A percentile compares a stretch with the other conserved stretches of the same genome.
Evolutionary conservation across 2,329 filamentous ascomycete species (phyloP).

Genomic region (Neonectria punicea): DNA sequence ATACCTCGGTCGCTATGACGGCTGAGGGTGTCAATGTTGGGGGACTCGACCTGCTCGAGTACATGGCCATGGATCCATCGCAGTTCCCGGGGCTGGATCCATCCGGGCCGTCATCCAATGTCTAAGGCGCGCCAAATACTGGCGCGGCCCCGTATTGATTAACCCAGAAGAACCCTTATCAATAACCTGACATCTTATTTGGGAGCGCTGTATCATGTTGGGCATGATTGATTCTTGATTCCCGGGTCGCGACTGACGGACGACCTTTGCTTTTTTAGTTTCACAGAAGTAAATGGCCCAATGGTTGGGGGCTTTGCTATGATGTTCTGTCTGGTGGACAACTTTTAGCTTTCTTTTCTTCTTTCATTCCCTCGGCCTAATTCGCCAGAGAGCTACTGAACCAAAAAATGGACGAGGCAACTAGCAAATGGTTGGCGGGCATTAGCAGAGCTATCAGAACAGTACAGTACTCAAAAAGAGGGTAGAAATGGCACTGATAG

Average conservation of each 20-base stretch:
- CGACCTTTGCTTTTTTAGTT: neutral
- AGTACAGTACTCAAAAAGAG: constrained; percentile 4
- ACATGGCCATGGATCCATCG: constrained; percentile 70
- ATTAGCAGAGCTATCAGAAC: constrained; percentile 1
- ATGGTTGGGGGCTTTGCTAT: neutral
- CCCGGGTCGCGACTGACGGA: neutral
- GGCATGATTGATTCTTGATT: constrained; percentile 9
- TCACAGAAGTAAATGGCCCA: neutral
- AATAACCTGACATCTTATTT: neutral
- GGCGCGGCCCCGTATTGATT: too few species aligned
- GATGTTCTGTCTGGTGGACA: neutral
- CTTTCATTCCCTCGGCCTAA: neutral
- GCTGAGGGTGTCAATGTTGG: constrained; percentile 75
- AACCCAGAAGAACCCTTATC: neutral
- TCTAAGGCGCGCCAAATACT: neutral
- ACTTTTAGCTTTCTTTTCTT: neutral
- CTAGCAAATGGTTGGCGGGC: neutral
- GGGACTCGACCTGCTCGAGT: constrained; percentile 73
- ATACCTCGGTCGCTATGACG: constrained; percentile 71
- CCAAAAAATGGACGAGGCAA: neutral
- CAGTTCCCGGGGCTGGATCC: constrained; percentile 52
- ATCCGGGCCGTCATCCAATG: constrained; percentile 38
- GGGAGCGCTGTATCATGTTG: neutral
- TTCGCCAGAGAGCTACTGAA: neutral
- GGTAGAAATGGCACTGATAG: constrained; percentile 17